Evolutionary conservation across 2,329 filamentous ascomycete genomes (phyloP).

Genomic region (Sclerotinia sclerotiorum): DNA sequence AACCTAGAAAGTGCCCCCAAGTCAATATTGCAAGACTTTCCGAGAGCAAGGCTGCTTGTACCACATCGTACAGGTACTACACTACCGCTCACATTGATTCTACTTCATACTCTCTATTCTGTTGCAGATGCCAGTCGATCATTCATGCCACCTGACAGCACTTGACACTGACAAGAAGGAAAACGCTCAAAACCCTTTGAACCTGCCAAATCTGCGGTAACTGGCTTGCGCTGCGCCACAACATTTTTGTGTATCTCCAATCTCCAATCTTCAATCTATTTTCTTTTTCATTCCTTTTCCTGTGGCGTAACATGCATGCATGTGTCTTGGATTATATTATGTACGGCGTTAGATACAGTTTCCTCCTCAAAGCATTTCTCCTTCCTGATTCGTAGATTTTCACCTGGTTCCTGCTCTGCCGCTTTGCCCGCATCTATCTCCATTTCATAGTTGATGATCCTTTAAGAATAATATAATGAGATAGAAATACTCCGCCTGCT

Average conservation of each 20-base stretch:
- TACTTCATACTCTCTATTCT: not conserved
- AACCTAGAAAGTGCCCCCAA: not conserved
- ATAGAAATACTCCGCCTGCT: conserved; percentile 6
- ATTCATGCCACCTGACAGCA: conserved; percentile 8
- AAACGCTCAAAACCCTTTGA: not conserved
- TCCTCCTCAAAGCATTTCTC: conserved; percentile 1
- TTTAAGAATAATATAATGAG: not conserved
- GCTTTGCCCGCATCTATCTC: conserved; percentile 16
- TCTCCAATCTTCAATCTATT: not conserved
- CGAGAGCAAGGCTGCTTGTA: conserved; percentile 7
- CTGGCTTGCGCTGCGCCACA: not conserved
- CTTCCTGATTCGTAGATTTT: conserved; percentile 21
- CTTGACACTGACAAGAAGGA: not conserved
- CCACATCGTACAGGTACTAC: too few relatives aligned
- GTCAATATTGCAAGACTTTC: not conserved
- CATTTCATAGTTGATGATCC: conserved; percentile 16
- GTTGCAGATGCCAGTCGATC: conserved; percentile 4
- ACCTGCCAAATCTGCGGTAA: not conserved
- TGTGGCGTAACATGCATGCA: conserved; percentile 7
- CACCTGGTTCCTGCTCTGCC: conserved; percentile 16
- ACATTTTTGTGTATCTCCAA: not conserved
- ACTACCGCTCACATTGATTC: not conserved
- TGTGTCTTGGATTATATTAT: conserved; percentile 19
- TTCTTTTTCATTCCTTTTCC: conserved; percentile 1
- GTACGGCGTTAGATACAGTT: too few relatives aligned